phyloP scores from a whole-genome alignment of 2,329 filamentous ascomycete genomes.

The Aureobasidium namibiae region DNA sequence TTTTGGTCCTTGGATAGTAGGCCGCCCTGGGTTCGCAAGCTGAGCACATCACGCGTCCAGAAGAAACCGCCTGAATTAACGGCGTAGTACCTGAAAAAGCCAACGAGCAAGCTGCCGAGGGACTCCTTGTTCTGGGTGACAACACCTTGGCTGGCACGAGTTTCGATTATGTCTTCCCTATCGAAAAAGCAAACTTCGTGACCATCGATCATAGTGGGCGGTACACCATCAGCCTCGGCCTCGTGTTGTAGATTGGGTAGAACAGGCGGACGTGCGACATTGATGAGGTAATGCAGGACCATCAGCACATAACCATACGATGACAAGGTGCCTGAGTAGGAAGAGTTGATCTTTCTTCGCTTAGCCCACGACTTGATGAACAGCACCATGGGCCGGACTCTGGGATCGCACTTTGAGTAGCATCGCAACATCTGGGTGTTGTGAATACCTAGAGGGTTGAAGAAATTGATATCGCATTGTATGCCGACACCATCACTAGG shows the following conservation, averaged over 20 bases:
- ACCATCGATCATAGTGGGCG: slow-evolving; percentile 40
- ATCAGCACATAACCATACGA: slow-evolving; percentile 90
- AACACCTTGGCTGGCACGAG: slow-evolving; percentile 48
- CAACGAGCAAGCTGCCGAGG: slow-evolving; percentile 62
- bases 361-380: slow-evolving; percentile 93
- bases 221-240: slow-evolving; percentile 15
- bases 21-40: slow-evolving; percentile 62
- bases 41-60: slow-evolving; percentile 74
- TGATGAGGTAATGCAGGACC: slow-evolving; percentile 84
- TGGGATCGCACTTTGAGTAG: slow-evolving; percentile 70
- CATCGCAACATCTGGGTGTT: slow-evolving; percentile 77
- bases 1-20: slow-evolving; percentile 67
- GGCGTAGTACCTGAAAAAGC: slow-evolving; percentile 85
- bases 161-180: slow-evolving; percentile 60
- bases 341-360: slow-evolving; percentile 72
- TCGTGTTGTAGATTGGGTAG: slow-evolving; percentile 69
- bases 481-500: slow-evolving; percentile 70
- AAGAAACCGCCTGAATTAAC: slow-evolving; percentile 57
- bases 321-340: slow-evolving; percentile 76
- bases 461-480: slow-evolving; percentile 88
- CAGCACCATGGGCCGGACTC: slow-evolving; percentile 69
- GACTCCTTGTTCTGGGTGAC: slow-evolving; percentile 63
- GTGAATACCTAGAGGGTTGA: slow-evolving; percentile 71
- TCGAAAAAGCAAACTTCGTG: slow-evolving; percentile 68
- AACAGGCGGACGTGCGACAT: slow-evolving; percentile 70